These are phyloP conservation scores for Prunella vulgaris DNA, from an alignment of 257 asterid genomes.

Conservation along the genomic window DNA sequence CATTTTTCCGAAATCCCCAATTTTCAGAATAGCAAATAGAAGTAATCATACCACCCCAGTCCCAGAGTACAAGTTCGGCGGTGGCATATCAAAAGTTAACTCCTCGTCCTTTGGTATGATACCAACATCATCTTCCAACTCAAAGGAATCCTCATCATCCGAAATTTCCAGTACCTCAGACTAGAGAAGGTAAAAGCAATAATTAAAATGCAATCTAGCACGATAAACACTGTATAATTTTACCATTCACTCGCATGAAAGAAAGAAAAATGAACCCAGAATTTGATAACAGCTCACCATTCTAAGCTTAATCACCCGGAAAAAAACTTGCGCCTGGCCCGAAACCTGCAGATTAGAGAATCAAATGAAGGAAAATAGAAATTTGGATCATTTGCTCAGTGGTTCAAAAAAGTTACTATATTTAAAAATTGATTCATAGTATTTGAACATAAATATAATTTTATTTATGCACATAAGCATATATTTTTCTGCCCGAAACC, in stretches of 20 bases:
- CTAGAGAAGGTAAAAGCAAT: constrained; percentile 14
- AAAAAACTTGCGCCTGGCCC: neutral
- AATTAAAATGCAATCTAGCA: neutral
- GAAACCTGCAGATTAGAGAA: constrained; percentile 17
- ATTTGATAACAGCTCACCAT: constrained; percentile 27
- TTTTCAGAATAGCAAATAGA: neutral
- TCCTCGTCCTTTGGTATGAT: constrained; percentile 57
- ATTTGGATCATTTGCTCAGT: too few relatives aligned
- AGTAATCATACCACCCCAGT: constrained; percentile 38
- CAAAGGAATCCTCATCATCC: constrained; percentile 44
- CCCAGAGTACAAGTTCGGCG: constrained; percentile 22
- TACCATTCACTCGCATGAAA: neutral
- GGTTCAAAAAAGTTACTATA: too few relatives aligned
- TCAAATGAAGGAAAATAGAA: neutral
- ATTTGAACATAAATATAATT: too few relatives aligned
- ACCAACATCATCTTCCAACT: constrained; percentile 28
- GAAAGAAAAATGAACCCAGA: neutral
- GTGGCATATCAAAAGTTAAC: constrained; percentile 36
- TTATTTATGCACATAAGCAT: too few relatives aligned
- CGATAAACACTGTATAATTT: neutral
- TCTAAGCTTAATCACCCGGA: constrained; percentile 12
- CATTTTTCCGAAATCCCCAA: too few relatives aligned
- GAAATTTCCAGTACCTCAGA: constrained; percentile 47
- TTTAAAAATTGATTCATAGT: too few relatives aligned
- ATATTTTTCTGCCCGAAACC: too few relatives aligned